Evolutionary conservation across 2,329 filamentous ascomycete species (phyloP).

Genomic region (Ophiostoma quercus): DNA sequence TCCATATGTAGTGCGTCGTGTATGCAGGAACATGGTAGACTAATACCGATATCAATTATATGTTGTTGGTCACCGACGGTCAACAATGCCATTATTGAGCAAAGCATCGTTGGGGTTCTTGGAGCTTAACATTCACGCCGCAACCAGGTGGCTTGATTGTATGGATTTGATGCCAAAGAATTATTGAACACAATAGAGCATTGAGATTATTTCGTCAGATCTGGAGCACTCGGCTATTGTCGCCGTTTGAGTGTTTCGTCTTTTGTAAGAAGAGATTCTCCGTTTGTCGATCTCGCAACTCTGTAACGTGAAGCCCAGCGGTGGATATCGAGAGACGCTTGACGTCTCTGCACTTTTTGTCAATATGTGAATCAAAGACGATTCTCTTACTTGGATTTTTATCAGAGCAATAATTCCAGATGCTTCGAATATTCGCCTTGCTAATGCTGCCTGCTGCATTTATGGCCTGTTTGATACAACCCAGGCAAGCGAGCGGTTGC

Average conservation of each 20-base stretch:
- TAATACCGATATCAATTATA: neutral
- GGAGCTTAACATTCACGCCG: too few species aligned
- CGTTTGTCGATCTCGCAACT: conserved; percentile 20
- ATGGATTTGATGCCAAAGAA: too few species aligned
- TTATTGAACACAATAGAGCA: too few species aligned
- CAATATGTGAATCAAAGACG: neutral
- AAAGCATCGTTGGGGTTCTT: too few species aligned
- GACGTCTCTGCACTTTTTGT: neutral
- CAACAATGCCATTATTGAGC: neutral
- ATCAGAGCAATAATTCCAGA: neutral
- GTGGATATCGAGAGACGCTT: neutral
- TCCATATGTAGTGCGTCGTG: neutral
- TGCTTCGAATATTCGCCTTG: neutral
- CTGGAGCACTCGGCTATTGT: too few species aligned
- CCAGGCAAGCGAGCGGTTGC: neutral
- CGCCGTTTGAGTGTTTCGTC: neutral
- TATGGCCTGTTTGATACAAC: neutral
- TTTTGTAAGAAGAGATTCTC: neutral
- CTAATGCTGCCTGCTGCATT: neutral
- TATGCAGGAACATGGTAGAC: neutral
- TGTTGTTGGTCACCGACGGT: neutral
- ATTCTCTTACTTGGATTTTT: neutral
- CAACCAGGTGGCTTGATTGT: too few species aligned
- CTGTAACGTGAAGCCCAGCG: conserved; percentile 11
- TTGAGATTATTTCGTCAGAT: too few species aligned